Evolutionary conservation across 495 filamentous ascomycete species (phyloP), one percentile per base, ranked within the genome.

Genomic region (Cladorrhinum samala): DNA sequence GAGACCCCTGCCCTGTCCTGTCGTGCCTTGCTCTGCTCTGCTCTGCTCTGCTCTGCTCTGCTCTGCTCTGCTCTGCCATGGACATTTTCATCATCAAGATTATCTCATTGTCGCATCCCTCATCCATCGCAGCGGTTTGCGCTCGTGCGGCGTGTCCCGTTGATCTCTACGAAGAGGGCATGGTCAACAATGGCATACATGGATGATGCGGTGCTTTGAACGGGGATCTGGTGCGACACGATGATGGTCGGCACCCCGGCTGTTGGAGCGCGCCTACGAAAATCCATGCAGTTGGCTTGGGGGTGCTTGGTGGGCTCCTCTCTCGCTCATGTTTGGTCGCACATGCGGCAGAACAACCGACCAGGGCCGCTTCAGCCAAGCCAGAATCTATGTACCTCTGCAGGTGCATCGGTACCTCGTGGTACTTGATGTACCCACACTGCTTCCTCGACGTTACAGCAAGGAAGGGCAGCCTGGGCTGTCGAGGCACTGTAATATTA

Each of bases 361-460:
- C 42, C 44, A 49, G 46, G 16, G 30, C 53, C 20, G 17, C 50
- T n/a, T 52, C 43, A 47, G 24, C 23, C 24, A 18, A 41, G 14
- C 14, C 20, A 45, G 20, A 33, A 25, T 27, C 9, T 27, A 68
- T 59, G 65, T 68, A 68, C 60, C 60, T 58, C 47, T 63, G 58
- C 58, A 57, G 42, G 45, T 45, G 39, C 30, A 24, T 16, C 43
- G 60, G 65, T 68, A 68, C 63, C 55, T 58, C 45, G 51, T 60
- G 63, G 65, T 68, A 68, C 65, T 57, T 54, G 42, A 58, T 54
- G 58, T 61, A 60, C 59, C 42, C 42, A 19, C 42, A 20, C 39
- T 50, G 19, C 20, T 37, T 49, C 36, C 45, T 46, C 54, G 25
- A 57, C 21, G 49, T 47, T 52, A 57, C 44, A 40, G 45, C 45